Conservation (phyloP, 257 asterid genomes). For the Cruciata laevipes region DNA sequence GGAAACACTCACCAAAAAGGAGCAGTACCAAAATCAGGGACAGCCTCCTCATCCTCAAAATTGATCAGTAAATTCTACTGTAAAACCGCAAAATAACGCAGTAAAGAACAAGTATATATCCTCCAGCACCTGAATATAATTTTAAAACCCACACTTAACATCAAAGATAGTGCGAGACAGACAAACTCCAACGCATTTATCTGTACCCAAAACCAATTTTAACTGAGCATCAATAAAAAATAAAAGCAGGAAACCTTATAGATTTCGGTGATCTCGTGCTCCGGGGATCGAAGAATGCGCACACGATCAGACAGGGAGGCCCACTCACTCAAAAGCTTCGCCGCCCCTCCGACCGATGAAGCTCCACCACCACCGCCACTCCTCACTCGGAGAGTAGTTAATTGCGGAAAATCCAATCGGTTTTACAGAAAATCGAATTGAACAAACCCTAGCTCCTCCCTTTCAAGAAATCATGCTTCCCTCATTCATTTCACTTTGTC, state of each 20-base stretch:
- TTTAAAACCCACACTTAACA: neutral
- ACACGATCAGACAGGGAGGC: slow-evolving; percentile 13
- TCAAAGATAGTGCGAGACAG: neutral
- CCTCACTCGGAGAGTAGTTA: neutral
- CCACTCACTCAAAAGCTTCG: slow-evolving; percentile 7
- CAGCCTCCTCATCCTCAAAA: slow-evolving; percentile 37
- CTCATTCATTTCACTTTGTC: neutral
- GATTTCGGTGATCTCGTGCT: slow-evolving; percentile 51
- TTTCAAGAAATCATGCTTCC: neutral
- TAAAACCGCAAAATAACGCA: slow-evolving; percentile 9
- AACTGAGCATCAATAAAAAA: neutral
- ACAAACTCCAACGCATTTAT: neutral
- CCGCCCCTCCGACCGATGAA: slow-evolving; percentile 17
- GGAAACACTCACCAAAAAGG: slow-evolving; percentile 42
- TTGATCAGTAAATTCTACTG: slow-evolving; percentile 17
- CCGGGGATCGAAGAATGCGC: slow-evolving; percentile 23
- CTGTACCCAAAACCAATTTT: neutral
- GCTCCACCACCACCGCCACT: neutral
- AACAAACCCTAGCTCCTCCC: neutral
- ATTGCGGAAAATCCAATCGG: neutral
- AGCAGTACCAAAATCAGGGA: slow-evolving; percentile 40
- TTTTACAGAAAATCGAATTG: neutral
- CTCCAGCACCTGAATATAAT: neutral
- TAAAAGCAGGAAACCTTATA: slow-evolving; percentile 16
- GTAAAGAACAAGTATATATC: neutral